A percentile compares a stretch with the other conserved stretches of the same genome.
Conservation (phyloP, 176 grass and related monocot species). For the Carex kokanica region DNA sequence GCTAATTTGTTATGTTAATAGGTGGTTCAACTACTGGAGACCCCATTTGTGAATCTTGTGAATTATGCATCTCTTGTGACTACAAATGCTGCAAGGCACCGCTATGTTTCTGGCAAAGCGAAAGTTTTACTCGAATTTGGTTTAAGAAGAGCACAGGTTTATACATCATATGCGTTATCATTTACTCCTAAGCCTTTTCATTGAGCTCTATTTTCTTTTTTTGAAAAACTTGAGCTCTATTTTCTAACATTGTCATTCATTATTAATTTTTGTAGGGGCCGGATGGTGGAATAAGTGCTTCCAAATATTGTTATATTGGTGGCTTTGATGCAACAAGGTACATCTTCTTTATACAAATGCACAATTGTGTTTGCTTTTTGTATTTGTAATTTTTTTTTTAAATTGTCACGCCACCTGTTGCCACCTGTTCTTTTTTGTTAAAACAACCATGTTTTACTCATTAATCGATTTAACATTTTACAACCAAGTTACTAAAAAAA, state of each 20-base stretch:
- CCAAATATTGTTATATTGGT: conserved; percentile 95
- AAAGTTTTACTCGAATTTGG: conserved; percentile 96
- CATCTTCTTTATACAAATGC: conserved; percentile 7
- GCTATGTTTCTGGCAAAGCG: conserved; percentile 82
- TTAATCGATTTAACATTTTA: not conserved
- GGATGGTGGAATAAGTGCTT: conserved; percentile 99
- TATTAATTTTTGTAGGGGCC: conserved; percentile 59
- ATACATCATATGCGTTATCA: conserved; percentile 7
- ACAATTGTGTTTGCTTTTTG: not conserved
- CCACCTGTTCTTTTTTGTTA: not conserved
- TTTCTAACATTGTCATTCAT: conserved; percentile 12
- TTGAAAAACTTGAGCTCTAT: not conserved
- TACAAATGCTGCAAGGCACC: conserved; percentile 92
- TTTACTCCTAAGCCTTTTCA: conserved; percentile 1
- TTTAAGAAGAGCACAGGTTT: conserved; percentile 95
- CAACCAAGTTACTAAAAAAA: not conserved
- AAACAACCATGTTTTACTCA: not conserved
- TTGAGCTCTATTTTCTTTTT: conserved; percentile 14
- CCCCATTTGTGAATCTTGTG: conserved; percentile 95
- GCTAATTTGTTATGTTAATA: conserved; percentile 26
- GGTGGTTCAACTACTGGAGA: conserved; percentile 96
- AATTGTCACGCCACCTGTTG: not conserved
- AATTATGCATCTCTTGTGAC: conserved; percentile 97
- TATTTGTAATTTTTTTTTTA: not conserved
- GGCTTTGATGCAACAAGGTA: conserved; percentile 98